A percentile compares a stretch with the other conserved stretches of the same genome.
phyloP scores from a whole-genome alignment of 352 stramenopile genomes.

The Phytophthora fragariaefolia region DNA sequence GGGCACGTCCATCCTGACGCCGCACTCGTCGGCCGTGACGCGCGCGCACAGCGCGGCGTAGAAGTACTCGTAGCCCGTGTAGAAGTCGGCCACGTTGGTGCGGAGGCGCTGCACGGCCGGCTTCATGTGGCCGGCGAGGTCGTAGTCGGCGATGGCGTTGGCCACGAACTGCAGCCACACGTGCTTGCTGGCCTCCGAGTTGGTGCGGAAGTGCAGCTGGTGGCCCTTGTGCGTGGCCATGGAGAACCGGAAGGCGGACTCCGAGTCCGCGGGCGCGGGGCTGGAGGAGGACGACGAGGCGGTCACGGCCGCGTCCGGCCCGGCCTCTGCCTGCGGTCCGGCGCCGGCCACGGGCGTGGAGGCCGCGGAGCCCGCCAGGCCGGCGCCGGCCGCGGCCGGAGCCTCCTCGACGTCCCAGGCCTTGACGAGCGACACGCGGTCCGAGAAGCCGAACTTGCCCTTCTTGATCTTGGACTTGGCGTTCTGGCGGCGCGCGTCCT shows the following conservation, averaged over 20 bases:
- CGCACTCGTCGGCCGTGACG: conserved; percentile 48
- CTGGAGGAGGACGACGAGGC: conserved; percentile 2
- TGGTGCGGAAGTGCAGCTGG: conserved; percentile 87
- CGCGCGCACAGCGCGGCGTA: conserved; percentile 66
- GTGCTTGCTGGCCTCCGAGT: conserved; percentile 82
- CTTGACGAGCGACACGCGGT: conserved; percentile 76
- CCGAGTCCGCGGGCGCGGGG: conserved; percentile 10
- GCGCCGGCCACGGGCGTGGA: conserved; percentile 20
- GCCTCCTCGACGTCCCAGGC: conserved; percentile 78
- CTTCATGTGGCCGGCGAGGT: conserved; percentile 41
- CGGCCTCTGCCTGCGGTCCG: conserved; percentile 1
- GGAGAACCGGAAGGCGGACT: conserved; percentile 80
- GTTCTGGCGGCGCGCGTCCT: conserved; percentile 76
- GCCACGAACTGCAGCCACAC: conserved; percentile 83
- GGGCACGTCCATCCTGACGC: conserved; percentile 14
- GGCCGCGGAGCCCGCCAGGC: conserved; percentile 5
- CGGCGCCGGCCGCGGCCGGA: neutral
- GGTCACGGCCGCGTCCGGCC: neutral
- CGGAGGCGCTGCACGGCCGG: conserved; percentile 42
- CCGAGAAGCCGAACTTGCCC: conserved; percentile 85
- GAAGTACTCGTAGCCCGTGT: conserved; percentile 78
- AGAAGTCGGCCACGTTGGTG: conserved; percentile 76
- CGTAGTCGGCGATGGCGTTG: conserved; percentile 63
- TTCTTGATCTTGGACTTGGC: conserved; percentile 92
- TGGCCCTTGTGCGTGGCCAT: conserved; percentile 85